A percentile compares a stretch with the other conserved stretches of the same genome.
These are phyloP conservation scores for Hymenochaete sp. DNA, from an alignment of 1,284 basidiomycete genomes.

Conservation along the genomic window DNA sequence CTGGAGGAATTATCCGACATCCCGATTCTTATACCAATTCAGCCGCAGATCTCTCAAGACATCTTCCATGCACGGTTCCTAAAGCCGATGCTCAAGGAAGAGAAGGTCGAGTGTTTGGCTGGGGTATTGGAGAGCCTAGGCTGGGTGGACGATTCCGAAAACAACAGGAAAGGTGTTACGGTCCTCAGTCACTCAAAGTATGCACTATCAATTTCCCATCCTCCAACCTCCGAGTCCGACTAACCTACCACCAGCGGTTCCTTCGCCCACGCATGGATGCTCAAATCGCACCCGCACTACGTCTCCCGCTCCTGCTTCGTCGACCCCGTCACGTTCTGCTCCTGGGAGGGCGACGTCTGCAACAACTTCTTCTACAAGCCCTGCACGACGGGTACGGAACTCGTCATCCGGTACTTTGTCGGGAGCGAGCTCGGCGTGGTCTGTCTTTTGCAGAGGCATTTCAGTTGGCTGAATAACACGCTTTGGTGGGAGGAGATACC, in stretches of 20 bases:
- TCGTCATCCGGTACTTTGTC: slow-evolving; percentile 81
- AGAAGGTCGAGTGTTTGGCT: slow-evolving; percentile 53
- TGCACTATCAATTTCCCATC: slow-evolving; percentile 22
- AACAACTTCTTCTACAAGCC: slow-evolving; percentile 79
- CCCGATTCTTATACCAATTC: slow-evolving; percentile 71
- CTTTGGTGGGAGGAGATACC: slow-evolving; percentile 87
- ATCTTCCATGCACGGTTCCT: slow-evolving; percentile 72
- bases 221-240: background rate
- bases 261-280: slow-evolving; percentile 75
- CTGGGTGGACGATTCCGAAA: slow-evolving; percentile 42
- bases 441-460: slow-evolving; percentile 75
- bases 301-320: slow-evolving; percentile 74
- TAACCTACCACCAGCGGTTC: slow-evolving; percentile 42
- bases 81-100: slow-evolving; percentile 53
- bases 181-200: slow-evolving; percentile 86
- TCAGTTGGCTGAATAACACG: slow-evolving; percentile 83
- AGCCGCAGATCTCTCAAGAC: slow-evolving; percentile 80
- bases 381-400: slow-evolving; percentile 56
- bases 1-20: slow-evolving; percentile 50
- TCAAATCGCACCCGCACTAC: slow-evolving; percentile 69
- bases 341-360: slow-evolving; percentile 88
- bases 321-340: slow-evolving; percentile 83
- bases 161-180: slow-evolving; percentile 47
- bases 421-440: slow-evolving; percentile 79
- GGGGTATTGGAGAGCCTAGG: slow-evolving; percentile 53